phyloP scores from a whole-genome alignment of 345 rosid genomes.

The Geranium brycei region DNA sequence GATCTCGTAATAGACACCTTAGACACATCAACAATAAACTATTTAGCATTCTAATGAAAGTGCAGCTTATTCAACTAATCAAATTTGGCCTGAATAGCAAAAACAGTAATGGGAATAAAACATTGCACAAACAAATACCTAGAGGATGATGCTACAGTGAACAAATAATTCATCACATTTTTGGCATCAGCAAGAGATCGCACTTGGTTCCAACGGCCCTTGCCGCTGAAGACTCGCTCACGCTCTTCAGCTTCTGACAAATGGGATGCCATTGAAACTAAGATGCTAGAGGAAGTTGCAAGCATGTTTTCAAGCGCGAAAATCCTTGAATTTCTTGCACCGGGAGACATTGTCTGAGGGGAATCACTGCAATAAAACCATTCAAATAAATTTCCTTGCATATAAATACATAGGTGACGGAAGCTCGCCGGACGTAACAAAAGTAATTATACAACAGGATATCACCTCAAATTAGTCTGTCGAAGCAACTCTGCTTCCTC shows the following conservation, averaged over 20 bases:
- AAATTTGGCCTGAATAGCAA: not conserved
- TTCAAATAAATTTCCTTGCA: slow-evolving; percentile 7
- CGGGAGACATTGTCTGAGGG: slow-evolving; percentile 70
- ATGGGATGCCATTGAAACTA: slow-evolving; percentile 98
- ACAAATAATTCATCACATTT: slow-evolving; percentile 68
- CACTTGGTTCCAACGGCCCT: slow-evolving; percentile 95
- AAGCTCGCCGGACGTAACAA: too few relatives aligned
- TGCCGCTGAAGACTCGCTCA: slow-evolving; percentile 75
- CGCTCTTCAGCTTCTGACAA: slow-evolving; percentile 96
- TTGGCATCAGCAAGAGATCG: slow-evolving; percentile 83
- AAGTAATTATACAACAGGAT: not conserved
- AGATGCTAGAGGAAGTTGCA: slow-evolving; percentile 62
- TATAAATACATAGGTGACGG: too few relatives aligned
- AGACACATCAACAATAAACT: slow-evolving; percentile 10
- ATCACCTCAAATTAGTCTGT: slow-evolving; percentile 51
- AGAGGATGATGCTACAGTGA: slow-evolving; percentile 72
- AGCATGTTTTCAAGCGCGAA: slow-evolving; percentile 97
- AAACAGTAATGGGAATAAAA: not conserved
- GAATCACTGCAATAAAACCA: slow-evolving; percentile 34
- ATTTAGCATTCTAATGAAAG: not conserved
- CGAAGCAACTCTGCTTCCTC: slow-evolving; percentile 56
- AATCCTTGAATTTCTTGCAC: slow-evolving; percentile 88
- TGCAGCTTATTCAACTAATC: not conserved
- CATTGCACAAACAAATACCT: slow-evolving; percentile 28
- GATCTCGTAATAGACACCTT: slow-evolving; percentile 74